Conservation (phyloP, 129 eudicot genomes). For the Ambrosia artemisiifolia region DNA sequence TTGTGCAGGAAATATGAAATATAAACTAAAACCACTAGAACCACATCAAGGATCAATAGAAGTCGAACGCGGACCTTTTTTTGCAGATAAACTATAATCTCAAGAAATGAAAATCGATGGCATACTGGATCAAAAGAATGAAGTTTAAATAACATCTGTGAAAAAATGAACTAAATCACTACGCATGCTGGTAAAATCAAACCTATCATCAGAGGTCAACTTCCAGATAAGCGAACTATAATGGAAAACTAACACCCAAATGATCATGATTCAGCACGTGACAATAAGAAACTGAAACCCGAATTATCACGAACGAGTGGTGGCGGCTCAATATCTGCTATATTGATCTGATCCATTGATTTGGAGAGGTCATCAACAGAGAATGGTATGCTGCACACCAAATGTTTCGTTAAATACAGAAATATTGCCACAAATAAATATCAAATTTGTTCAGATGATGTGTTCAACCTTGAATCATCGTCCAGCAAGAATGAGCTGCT, state of each 20-base stretch:
- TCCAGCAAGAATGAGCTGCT: conserved; percentile 88
- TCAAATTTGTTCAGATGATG: background rate
- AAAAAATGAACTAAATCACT: conserved; percentile 10
- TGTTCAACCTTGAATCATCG: conserved; percentile 84
- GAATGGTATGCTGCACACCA: conserved; percentile 79
- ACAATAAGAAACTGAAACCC: conserved; percentile 87
- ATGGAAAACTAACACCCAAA: conserved; percentile 3
- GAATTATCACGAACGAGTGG: conserved; percentile 94
- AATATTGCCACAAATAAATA: background rate
- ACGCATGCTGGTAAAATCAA: background rate
- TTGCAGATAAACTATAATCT: background rate
- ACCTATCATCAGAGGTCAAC: conserved; percentile 9
- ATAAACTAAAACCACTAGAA: background rate
- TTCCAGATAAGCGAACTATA: conserved; percentile 4
- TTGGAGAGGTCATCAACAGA: conserved; percentile 87
- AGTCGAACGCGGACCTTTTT: background rate
- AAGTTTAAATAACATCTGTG: conserved; percentile 5
- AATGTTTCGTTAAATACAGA: conserved; percentile 4
- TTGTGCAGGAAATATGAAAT: background rate
- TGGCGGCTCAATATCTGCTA: conserved; percentile 87
- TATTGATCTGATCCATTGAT: conserved; percentile 72
- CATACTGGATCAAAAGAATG: background rate
- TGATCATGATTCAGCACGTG: conserved; percentile 44
- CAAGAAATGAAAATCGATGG: background rate
- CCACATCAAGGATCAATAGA: background rate